These are phyloP conservation scores for Cudoniella acicularis DNA, from an alignment of 495 filamentous ascomycete species.

Conservation along the genomic window DNA sequence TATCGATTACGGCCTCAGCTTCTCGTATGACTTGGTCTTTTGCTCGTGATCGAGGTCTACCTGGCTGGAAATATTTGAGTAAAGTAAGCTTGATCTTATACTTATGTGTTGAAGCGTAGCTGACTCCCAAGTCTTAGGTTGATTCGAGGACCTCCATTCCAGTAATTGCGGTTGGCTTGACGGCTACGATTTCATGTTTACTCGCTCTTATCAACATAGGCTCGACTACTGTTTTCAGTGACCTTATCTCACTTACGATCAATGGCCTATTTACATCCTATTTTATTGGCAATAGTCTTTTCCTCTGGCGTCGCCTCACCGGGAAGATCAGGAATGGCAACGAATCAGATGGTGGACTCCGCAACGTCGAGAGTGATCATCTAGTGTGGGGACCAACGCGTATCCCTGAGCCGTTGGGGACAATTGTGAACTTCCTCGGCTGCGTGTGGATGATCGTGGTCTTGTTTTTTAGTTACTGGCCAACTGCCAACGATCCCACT, in stretches of 20 bases:
- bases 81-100: too few relatives aligned
- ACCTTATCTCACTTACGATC: conserved; percentile 48
- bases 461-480: conserved; percentile 45
- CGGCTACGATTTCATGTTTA: conserved; percentile 45
- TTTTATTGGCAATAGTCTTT: conserved; percentile 35
- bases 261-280: conserved; percentile 40
- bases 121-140: conserved; percentile 34
- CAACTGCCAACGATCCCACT: conserved; percentile 31
- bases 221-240: conserved; percentile 51
- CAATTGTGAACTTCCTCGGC: conserved; percentile 19
- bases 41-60: conserved; percentile 49
- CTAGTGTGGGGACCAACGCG: conserved; percentile 20
- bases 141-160: conserved; percentile 47
- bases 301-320: conserved; percentile 28
- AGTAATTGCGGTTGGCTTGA: conserved; percentile 46
- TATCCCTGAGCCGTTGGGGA: conserved; percentile 22
- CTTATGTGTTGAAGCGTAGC: conserved; percentile 3
- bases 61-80: conserved; percentile 36
- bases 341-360: conserved; percentile 33
- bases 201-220: conserved; percentile 62
- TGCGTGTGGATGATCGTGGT: conserved; percentile 18
- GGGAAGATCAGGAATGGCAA: conserved; percentile 35
- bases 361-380: too few relatives aligned
- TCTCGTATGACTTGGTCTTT: conserved; percentile 55
- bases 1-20: conserved; percentile 44